Conservation (phyloP, 2,329 filamentous ascomycete species). For the Fusarium camptoceras region DNA sequence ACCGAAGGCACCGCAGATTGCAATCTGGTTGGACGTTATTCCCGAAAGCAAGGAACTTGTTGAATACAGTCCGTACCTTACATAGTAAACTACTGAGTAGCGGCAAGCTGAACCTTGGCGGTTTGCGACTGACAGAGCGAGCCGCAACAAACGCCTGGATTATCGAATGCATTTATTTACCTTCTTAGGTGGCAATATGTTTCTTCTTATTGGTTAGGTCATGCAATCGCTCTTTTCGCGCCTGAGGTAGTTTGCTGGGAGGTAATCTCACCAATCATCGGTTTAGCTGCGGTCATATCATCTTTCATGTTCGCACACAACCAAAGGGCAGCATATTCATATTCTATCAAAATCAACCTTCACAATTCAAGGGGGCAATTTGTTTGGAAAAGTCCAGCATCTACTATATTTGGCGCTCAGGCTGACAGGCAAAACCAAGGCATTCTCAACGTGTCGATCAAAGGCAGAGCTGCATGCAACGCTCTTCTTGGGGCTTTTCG, state of each 20-base stretch:
- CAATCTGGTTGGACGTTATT: background rate
- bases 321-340: background rate
- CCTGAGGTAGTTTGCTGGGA: no score
- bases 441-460: background rate
- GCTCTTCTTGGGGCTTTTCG: background rate
- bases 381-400: background rate
- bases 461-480: background rate
- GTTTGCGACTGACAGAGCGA: background rate
- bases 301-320: background rate
- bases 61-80: background rate
- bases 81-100: background rate
- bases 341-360: background rate
- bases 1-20: background rate
- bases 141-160: background rate
- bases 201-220: background rate
- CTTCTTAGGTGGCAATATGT: background rate
- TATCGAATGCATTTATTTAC: rapidly evolving
- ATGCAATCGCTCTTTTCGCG: background rate
- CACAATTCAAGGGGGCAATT: background rate
- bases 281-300: no score
- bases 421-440: background rate
- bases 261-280: no score
- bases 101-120: background rate
- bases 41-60: background rate
- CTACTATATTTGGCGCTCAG: background rate